phyloP scores from a whole-genome alignment of 305 asterid species.

The Fraxinus paxiana region DNA sequence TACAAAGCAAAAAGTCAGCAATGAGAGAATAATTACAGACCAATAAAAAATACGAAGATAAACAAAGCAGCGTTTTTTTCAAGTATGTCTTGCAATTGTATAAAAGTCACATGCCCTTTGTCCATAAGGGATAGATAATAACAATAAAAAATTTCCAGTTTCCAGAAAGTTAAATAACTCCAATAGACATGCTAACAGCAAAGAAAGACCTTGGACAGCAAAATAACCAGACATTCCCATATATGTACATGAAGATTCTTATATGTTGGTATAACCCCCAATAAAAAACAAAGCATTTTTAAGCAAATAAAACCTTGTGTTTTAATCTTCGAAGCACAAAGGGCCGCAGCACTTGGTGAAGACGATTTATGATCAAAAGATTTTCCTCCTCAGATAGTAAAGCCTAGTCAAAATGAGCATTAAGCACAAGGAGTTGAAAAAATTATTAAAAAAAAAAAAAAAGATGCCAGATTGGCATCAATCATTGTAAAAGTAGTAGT shows the following conservation, averaged over 20 bases:
- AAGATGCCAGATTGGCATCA: slow-evolving; percentile 8
- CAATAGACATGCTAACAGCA: not conserved
- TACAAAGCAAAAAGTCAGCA: not conserved
- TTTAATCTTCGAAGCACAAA: slow-evolving; percentile 94
- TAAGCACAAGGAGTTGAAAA: slow-evolving; percentile 14
- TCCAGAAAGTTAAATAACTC: slow-evolving; percentile 14
- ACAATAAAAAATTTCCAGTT: slow-evolving; percentile 6
- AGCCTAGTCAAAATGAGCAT: slow-evolving; percentile 51
- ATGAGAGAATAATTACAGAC: not conserved
- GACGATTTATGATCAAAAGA: slow-evolving; percentile 93
- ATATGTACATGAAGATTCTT: slow-evolving; percentile 7
- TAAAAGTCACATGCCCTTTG: not conserved
- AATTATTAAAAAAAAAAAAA: slow-evolving; percentile 5
- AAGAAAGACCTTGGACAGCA: not conserved
- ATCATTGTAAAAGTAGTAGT: not conserved
- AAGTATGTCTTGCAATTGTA: not conserved
- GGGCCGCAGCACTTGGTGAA: slow-evolving; percentile 98
- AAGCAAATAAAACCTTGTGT: slow-evolving; percentile 64
- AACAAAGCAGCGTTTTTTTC: not conserved
- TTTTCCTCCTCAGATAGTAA: slow-evolving; percentile 96
- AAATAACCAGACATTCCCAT: not conserved
- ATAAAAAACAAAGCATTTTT: slow-evolving; percentile 7
- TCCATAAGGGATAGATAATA: not conserved
- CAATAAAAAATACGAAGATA: not conserved
- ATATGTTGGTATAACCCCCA: slow-evolving; percentile 9